Conservation (phyloP, 805 yeast species). For the Candida maesae region DNA sequence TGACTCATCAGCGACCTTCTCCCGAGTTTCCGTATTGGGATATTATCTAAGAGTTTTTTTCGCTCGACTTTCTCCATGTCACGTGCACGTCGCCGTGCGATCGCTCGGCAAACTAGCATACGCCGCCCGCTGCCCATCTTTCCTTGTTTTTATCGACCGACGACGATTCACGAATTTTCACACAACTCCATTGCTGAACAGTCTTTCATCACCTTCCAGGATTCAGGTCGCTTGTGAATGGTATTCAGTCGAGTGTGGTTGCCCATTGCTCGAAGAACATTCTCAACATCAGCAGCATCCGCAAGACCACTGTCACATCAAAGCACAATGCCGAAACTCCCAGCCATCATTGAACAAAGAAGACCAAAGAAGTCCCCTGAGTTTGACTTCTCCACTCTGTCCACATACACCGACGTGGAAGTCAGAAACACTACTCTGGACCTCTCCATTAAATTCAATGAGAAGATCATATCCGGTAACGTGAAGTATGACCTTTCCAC, state of each 20-base stretch:
- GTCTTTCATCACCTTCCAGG: too few relatives aligned
- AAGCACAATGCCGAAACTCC: slow-evolving; percentile 16
- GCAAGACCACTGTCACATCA: neutral
- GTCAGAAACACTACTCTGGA: slow-evolving; percentile 50
- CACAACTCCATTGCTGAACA: neutral
- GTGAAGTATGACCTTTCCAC: slow-evolving; percentile 45
- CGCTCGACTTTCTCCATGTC: too few relatives aligned
- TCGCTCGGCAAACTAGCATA: too few relatives aligned
- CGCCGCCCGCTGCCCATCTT: too few relatives aligned
- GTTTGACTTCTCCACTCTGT: slow-evolving; percentile 72
- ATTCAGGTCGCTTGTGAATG: neutral
- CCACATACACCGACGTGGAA: slow-evolving; percentile 57
- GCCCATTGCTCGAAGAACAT: neutral
- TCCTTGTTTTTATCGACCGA: too few relatives aligned
- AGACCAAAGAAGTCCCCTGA: slow-evolving; percentile 42
- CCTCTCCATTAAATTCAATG: slow-evolving; percentile 52
- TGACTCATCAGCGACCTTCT: too few relatives aligned
- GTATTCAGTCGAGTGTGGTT: slow-evolving; percentile 1
- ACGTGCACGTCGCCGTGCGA: too few relatives aligned
- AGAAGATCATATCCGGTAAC: slow-evolving; percentile 49
- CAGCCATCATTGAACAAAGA: slow-evolving; percentile 27
- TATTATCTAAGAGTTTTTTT: too few relatives aligned
- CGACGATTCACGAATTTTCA: neutral
- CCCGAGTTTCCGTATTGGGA: too few relatives aligned
- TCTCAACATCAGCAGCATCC: neutral